These are phyloP conservation scores for Fusarium robinianum DNA, from an alignment of 2,329 filamentous ascomycete genomes.

Conservation along the genomic window DNA sequence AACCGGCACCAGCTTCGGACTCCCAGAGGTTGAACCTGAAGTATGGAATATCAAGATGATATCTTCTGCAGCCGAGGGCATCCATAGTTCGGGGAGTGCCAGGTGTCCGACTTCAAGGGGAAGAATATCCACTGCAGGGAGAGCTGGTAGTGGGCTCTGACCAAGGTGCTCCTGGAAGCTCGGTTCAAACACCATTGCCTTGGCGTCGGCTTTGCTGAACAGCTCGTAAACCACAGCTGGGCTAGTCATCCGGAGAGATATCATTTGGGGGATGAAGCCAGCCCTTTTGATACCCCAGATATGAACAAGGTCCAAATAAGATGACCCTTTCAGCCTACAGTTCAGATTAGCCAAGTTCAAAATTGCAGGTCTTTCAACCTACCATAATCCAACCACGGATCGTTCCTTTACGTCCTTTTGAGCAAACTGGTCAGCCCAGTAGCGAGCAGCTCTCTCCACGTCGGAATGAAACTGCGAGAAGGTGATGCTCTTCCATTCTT, in stretches of 20 bases:
- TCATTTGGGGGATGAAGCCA: conserved; percentile 18
- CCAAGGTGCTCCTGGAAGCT: neutral
- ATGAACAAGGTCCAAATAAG: conserved; percentile 11
- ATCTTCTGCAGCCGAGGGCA: conserved; percentile 2
- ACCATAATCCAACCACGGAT: conserved; percentile 17
- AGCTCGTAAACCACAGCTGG: conserved; percentile 11
- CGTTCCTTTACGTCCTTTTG: neutral
- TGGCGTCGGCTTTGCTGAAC: conserved; percentile 1
- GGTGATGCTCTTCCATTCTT: conserved; percentile 5
- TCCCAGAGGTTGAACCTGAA: conserved; percentile 18
- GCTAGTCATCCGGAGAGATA: conserved; percentile 13
- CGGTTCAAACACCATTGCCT: conserved; percentile 10
- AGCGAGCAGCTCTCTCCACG: conserved; percentile 6
- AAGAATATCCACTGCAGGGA: neutral
- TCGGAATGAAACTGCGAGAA: conserved; percentile 1
- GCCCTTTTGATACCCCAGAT: conserved; percentile 18
- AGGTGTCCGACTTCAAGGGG: neutral
- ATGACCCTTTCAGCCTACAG: conserved; percentile 10
- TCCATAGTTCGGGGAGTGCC: conserved; percentile 1
- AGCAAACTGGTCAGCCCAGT: conserved; percentile 7
- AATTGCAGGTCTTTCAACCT: neutral
- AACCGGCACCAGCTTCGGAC: conserved; percentile 16
- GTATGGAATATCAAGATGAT: conserved; percentile 11
- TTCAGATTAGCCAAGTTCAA: neutral
- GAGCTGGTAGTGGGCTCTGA: conserved; percentile 1